These are phyloP conservation scores for Exophiala sp. DNA, from an alignment of 2,329 filamentous ascomycete species.

Conservation along the genomic window DNA sequence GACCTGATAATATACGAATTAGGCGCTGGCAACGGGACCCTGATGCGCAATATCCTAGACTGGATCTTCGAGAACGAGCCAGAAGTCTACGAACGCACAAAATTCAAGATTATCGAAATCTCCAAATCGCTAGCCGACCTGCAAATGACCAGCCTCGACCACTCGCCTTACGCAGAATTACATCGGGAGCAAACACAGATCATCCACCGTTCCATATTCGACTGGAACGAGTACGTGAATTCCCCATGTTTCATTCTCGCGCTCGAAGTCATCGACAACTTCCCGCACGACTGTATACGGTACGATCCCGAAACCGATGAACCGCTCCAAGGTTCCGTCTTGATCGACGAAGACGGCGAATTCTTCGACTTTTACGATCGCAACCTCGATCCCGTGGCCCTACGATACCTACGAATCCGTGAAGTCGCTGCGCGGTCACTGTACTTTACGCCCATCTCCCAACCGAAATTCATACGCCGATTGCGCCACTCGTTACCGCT, in stretches of 20 bases:
- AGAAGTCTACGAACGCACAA: conserved; percentile 88
- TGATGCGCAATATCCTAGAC: conserved; percentile 98
- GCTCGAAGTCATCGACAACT: conserved; percentile 98
- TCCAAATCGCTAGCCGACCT: conserved; percentile 74
- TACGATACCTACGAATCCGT: conserved; percentile 79
- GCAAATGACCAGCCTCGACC: conserved; percentile 65
- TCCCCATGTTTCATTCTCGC: conserved; percentile 96
- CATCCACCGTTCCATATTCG: conserved; percentile 90
- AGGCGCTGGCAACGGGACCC: conserved; percentile 92
- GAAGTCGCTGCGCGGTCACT: conserved; percentile 61
- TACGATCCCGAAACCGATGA: conserved; percentile 79
- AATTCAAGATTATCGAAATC: conserved; percentile 95
- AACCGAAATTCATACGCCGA: conserved; percentile 55
- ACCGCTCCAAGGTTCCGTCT: conserved; percentile 81
- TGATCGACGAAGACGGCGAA: conserved; percentile 80
- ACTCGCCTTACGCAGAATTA: conserved; percentile 65
- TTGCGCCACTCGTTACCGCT: conserved; percentile 66
- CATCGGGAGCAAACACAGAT: conserved; percentile 88
- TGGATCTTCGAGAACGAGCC: conserved; percentile 88
- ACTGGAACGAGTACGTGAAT: conserved; percentile 84
- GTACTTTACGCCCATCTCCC: conserved; percentile 45
- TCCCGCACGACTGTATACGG: conserved; percentile 88
- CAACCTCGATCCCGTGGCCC: conserved; percentile 74
- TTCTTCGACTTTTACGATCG: conserved; percentile 92
- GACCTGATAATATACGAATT: conserved; percentile 98